A percentile compares a stretch with the other conserved stretches of the same genome.
Conservation (phyloP, 305 asterid genomes). For the Petunia hybrid region DNA sequence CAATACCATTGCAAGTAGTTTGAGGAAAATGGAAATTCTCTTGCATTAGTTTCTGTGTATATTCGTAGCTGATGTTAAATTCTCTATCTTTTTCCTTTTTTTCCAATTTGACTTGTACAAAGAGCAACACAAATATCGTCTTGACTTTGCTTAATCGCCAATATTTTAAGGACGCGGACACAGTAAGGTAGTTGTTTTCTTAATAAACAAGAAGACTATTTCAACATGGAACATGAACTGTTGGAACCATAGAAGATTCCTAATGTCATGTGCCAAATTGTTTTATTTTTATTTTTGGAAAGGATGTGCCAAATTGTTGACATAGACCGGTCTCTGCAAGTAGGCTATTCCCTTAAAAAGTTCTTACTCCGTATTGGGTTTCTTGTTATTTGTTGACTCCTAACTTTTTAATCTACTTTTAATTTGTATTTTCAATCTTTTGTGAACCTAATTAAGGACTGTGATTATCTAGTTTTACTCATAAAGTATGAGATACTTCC, state of each 20-base stretch:
- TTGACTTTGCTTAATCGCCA: neutral
- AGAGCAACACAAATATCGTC: neutral
- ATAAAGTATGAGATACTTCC: too few relatives aligned
- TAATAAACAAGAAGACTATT: neutral
- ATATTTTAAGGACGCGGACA: neutral
- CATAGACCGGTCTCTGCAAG: neutral
- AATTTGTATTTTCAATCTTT: neutral
- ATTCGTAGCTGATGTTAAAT: neutral
- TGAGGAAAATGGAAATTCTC: neutral
- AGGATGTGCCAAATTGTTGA: neutral
- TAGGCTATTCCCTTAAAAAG: neutral
- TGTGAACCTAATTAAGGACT: neutral
- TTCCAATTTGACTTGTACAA: neutral
- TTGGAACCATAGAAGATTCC: neutral
- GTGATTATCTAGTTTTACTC: neutral
- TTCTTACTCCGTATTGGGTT: neutral
- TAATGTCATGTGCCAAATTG: neutral
- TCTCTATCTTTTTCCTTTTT: neutral
- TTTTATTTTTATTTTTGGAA: too few relatives aligned
- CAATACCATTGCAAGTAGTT: too few relatives aligned
- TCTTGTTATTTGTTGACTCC: neutral
- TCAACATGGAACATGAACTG: neutral
- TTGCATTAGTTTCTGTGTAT: neutral
- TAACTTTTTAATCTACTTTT: neutral
- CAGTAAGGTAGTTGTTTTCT: neutral